Base-by-base conservation (phyloP, 2,329 filamentous ascomycete species). In the Catunica adiposa region DNA sequence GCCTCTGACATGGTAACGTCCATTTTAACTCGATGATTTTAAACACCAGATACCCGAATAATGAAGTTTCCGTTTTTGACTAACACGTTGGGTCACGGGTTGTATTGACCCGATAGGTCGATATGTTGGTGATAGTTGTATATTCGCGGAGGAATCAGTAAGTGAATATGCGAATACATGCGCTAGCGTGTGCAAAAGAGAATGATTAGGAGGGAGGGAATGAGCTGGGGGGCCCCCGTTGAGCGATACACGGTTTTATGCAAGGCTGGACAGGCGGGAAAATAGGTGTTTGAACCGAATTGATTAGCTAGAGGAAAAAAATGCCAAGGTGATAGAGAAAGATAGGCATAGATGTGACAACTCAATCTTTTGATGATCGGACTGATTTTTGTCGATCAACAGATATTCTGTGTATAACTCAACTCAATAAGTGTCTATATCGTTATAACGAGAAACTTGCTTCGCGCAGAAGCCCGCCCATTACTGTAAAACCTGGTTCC, bases 1-100 rank as follows among this genome's bases (percentile, higher is more conserved):
- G 46, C 46, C 25, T 46, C 55, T 25, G 51, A 42, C 55, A 56
- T 57, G 26, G 51, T 37, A n/a, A 57, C 40, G 29, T 57, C 51
- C 55, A 57, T 57, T 20, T n/a, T 25, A 25, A 9, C 9, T 11
- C 15, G 15, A 53, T 23, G 3, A 7, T 14, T n/a, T 14, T 50
- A 9, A 51, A 51, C 46, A 34, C 29, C 29, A 5, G 29, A 11
- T 5, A 34, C 29, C 29, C 29, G 5, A 11, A 34, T 51, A 56
- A 56, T 50, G 3, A 23, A 2, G 23, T 50, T 50, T 29, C 47
- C 38, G 38, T 42, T 42, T 42, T 42, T n/a, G 38, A 7, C 15
- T 6, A 42, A 42, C 15, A 37, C 34, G 34, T 15, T 37, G 7
- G 14, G 47, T 5, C 55, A 34, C 31, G 47, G 46, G 38, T 42